These are phyloP conservation scores for Yamagishiella unicocca DNA, from an alignment of 139 green algal species.

Conservation along the genomic window DNA sequence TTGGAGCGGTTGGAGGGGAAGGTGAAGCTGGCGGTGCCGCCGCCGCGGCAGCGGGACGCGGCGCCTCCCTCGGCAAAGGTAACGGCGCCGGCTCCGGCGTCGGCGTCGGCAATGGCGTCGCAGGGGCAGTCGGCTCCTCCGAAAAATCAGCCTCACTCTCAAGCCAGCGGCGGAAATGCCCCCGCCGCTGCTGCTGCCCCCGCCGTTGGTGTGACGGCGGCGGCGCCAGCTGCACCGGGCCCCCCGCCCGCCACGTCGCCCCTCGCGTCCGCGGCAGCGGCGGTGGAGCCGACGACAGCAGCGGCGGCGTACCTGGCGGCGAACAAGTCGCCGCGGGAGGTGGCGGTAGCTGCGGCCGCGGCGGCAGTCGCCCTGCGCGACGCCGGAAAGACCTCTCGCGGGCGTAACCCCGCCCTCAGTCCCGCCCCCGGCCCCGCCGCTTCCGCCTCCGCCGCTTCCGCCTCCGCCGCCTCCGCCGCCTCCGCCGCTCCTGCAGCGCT, in stretches of 20 bases:
- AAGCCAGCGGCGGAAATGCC: neutral
- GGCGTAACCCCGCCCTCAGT: too few species aligned
- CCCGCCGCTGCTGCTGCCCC: neutral
- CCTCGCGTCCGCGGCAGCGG: too few species aligned
- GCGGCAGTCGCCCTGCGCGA: neutral
- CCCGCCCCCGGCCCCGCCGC: too few species aligned
- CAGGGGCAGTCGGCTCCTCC: neutral
- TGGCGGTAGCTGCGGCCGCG: neutral
- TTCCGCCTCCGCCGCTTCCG: too few species aligned
- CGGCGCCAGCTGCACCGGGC: neutral
- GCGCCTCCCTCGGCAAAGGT: neutral
- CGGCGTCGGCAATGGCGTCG: neutral
- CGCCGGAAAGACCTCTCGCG: too few species aligned
- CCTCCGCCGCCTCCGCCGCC: too few species aligned
- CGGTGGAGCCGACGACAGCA: neutral
- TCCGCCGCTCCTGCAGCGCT: too few species aligned
- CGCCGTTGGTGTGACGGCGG: neutral
- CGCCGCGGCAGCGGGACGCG: neutral
- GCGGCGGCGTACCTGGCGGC: too few species aligned
- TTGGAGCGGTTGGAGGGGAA: constrained; percentile 36
- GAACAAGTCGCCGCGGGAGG: neutral
- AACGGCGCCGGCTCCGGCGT: neutral
- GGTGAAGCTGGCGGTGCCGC: neutral
- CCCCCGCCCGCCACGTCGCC: too few species aligned
- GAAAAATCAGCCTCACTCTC: too few species aligned